phyloP scores from a whole-genome alignment of 805 yeast genomes.

The Candida verbasci region DNA sequence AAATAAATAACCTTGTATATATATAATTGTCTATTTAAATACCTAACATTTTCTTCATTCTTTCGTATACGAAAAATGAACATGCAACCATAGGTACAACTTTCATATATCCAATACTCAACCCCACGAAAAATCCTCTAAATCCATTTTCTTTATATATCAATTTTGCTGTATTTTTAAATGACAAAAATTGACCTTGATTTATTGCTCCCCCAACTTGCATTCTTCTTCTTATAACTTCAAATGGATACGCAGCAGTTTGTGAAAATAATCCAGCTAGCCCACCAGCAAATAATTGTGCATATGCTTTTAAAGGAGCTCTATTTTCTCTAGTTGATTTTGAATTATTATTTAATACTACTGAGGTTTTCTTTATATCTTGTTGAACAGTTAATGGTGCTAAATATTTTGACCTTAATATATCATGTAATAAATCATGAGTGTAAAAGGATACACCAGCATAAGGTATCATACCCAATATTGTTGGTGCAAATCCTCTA shows the following conservation, averaged over 20 bases:
- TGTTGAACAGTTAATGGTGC: constrained; percentile 49
- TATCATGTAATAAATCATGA: constrained; percentile 86
- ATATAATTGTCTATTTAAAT: constrained; percentile 33
- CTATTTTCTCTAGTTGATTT: constrained; percentile 40
- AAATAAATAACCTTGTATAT: constrained; percentile 11
- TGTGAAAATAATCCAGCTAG: constrained; percentile 93
- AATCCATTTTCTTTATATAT: constrained; percentile 74
- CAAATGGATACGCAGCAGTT: constrained; percentile 95
- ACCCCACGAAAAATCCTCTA: constrained; percentile 88
- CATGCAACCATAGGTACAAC: constrained; percentile 98
- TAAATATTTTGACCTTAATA: constrained; percentile 61
- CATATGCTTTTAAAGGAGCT: constrained; percentile 79
- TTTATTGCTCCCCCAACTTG: constrained; percentile 85
- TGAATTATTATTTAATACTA: constrained; percentile 11
- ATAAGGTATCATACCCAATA: constrained; percentile 93
- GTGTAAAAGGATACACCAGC: constrained; percentile 97
- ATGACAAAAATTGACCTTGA: constrained; percentile 53
- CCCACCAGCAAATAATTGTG: constrained; percentile 92
- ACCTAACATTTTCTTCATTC: constrained; percentile 67
- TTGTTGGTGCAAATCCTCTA: constrained; percentile 91
- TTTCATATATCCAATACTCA: constrained; percentile 91
- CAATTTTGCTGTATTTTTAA: constrained; percentile 49
- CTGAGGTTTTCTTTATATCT: constrained; percentile 48
- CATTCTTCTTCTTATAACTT: constrained; percentile 89
- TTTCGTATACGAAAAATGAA: constrained; percentile 89